These are phyloP conservation scores for Juglanconis sp. DNA, from an alignment of 2,329 filamentous ascomycete species.

Conservation along the genomic window DNA sequence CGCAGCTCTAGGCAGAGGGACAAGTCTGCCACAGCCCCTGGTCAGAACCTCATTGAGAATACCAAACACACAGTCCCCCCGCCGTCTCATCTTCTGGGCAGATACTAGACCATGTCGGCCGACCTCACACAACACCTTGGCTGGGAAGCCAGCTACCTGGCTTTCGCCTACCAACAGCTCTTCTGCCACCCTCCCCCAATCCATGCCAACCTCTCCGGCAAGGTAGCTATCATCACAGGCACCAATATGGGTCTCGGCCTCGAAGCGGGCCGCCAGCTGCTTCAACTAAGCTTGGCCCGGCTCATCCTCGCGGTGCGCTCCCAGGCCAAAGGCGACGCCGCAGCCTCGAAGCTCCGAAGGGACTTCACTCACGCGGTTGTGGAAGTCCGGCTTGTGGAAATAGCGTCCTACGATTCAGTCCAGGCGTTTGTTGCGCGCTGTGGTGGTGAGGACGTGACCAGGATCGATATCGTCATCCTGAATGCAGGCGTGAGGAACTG, in stretches of 20 bases:
- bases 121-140: background rate
- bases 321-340: slow-evolving; percentile 12
- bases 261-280: slow-evolving; percentile 17
- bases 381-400: slow-evolving; percentile 11
- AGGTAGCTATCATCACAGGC: slow-evolving; percentile 9
- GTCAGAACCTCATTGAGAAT: too few species aligned
- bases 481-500: background rate
- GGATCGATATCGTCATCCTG: slow-evolving; percentile 2
- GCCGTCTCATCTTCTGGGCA: too few species aligned
- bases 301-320: slow-evolving; percentile 21
- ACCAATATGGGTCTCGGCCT: slow-evolving; percentile 17
- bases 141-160: background rate
- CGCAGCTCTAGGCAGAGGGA: too few species aligned
- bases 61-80: too few species aligned
- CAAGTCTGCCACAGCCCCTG: too few species aligned
- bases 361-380: slow-evolving; percentile 1
- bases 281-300: slow-evolving; percentile 9
- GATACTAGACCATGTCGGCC: too few species aligned
- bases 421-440: background rate
- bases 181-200: background rate
- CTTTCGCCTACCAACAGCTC: background rate
- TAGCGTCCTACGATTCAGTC: slow-evolving; percentile 1
- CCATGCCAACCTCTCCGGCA: slow-evolving; percentile 4
- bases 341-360: slow-evolving; percentile 11
- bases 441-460: background rate